A percentile compares a stretch with the other conserved stretches of the same genome.
Evolutionary conservation across 306 rosid species (phyloP).

Genomic region (Ammopiptanthus mongolicus): DNA sequence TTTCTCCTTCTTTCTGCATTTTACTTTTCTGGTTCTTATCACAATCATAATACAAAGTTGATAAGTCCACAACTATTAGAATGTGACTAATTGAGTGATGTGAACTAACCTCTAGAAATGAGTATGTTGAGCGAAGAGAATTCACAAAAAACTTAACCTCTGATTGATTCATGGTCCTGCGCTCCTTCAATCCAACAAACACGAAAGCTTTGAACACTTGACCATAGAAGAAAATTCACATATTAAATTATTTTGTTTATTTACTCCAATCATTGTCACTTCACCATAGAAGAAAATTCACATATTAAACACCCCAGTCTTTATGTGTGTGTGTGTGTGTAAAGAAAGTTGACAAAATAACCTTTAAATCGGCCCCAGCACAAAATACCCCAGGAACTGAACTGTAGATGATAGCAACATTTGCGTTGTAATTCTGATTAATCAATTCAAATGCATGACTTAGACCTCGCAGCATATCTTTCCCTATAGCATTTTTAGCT

Average conservation of each 20-base stretch:
- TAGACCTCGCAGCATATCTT: slow-evolving; percentile 59
- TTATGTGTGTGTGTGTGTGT: too few species aligned
- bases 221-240: too few species aligned
- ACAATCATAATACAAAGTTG: background rate
- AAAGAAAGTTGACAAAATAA: background rate
- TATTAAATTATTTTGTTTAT: background rate
- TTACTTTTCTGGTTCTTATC: too few species aligned
- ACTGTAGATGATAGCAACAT: slow-evolving; percentile 65
- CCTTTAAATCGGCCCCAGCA: slow-evolving; percentile 50
- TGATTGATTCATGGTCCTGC: slow-evolving; percentile 49
- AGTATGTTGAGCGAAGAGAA: slow-evolving; percentile 65
- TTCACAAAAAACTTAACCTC: slow-evolving; percentile 60
- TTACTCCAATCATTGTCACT: background rate
- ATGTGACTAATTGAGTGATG: slow-evolving; percentile 10
- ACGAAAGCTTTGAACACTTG: background rate
- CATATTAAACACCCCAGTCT: background rate
- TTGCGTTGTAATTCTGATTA: slow-evolving; percentile 44
- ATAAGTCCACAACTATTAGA: slow-evolving; percentile 9
- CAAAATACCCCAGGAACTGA: slow-evolving; percentile 58
- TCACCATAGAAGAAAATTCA: background rate
- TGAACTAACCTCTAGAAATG: slow-evolving; percentile 61
- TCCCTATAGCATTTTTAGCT: slow-evolving; percentile 81
- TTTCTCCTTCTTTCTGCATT: too few species aligned
- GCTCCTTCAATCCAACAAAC: slow-evolving; percentile 64
- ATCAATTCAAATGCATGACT: slow-evolving; percentile 49